Conservation (phyloP, 768 basidiomycete species). For the Kwoniella shandongensis region DNA sequence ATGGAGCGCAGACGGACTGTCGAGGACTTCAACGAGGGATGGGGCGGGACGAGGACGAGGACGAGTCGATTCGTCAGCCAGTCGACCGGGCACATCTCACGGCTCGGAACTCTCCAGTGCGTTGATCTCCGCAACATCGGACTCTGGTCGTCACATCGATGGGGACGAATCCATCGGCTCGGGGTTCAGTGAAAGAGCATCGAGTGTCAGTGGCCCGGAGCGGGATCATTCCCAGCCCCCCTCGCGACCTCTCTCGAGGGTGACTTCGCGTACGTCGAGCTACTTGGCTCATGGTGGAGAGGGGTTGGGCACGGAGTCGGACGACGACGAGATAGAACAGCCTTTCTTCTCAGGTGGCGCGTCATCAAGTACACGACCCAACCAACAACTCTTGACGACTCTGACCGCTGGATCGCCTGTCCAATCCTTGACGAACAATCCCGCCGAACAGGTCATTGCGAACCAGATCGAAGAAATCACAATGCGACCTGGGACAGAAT, state of each 20-base stretch:
- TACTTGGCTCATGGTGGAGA: conserved; percentile 21
- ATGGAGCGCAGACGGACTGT: neutral
- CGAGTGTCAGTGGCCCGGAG: conserved; percentile 6
- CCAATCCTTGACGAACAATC: conserved; percentile 3
- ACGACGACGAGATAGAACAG: conserved; percentile 38
- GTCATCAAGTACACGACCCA: neutral
- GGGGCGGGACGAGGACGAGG: neutral
- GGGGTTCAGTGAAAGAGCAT: conserved; percentile 12
- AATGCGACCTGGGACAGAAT: conserved; percentile 49
- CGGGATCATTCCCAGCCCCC: conserved; percentile 33
- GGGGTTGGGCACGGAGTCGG: conserved; percentile 15
- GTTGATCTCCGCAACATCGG: conserved; percentile 7
- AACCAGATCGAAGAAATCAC: conserved; percentile 50
- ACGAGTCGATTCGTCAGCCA: conserved; percentile 3
- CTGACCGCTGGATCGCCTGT: conserved; percentile 1
- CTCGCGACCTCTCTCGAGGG: conserved; percentile 39
- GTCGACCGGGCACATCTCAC: conserved; percentile 11
- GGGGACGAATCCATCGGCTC: neutral
- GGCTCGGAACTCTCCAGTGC: conserved; percentile 12
- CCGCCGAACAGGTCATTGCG: conserved; percentile 27
- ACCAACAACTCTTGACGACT: too few relatives aligned
- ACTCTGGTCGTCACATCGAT: neutral
- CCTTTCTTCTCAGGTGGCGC: conserved; percentile 36
- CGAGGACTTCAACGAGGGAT: conserved; percentile 17
- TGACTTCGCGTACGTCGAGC: conserved; percentile 34